Evolutionary conservation across 371 early-diverging fungal species (phyloP).

Genomic region (Rhizopus microsporus): DNA sequence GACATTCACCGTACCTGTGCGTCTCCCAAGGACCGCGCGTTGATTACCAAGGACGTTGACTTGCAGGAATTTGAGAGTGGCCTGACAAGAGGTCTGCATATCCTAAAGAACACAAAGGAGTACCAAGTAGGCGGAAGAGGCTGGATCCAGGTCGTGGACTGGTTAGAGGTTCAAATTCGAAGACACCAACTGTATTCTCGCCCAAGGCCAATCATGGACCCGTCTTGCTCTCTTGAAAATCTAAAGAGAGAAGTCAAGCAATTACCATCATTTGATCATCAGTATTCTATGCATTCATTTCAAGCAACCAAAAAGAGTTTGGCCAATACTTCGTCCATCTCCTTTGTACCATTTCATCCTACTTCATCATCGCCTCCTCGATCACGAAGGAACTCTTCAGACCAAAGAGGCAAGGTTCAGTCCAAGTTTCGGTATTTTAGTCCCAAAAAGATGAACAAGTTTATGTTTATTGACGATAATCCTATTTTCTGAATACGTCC

Average conservation of each 20-base stretch:
- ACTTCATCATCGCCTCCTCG: background rate
- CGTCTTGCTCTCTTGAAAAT: slow-evolving; percentile 21
- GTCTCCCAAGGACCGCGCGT: slow-evolving; percentile 15
- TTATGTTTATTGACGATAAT: slow-evolving; percentile 54
- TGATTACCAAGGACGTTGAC: slow-evolving; percentile 22
- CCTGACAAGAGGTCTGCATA: slow-evolving; percentile 20
- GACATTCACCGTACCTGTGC: slow-evolving; percentile 24
- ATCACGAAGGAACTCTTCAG: background rate
- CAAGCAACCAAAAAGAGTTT: background rate
- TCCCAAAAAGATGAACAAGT: slow-evolving; percentile 57
- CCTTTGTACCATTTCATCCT: slow-evolving; percentile 16
- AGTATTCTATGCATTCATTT: slow-evolving; percentile 10
- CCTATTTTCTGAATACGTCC: slow-evolving; percentile 27
- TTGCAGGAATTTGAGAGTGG: slow-evolving; percentile 22
- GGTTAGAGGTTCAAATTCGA: slow-evolving; percentile 32
- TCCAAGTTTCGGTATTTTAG: slow-evolving; percentile 54
- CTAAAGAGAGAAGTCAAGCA: slow-evolving; percentile 14
- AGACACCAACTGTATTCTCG: slow-evolving; percentile 18
- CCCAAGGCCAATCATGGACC: slow-evolving; percentile 5
- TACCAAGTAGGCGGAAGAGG: slow-evolving; percentile 27
- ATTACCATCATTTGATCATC: slow-evolving; percentile 3
- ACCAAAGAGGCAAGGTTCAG: slow-evolving; percentile 27
- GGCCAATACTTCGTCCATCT: background rate
- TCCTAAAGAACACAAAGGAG: slow-evolving; percentile 29
- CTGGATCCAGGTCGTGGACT: slow-evolving; percentile 37